A percentile compares a stretch with the other conserved stretches of the same genome.
phyloP scores from a whole-genome alignment of 2,329 filamentous ascomycete species.

The Aspergillus intermedius region DNA sequence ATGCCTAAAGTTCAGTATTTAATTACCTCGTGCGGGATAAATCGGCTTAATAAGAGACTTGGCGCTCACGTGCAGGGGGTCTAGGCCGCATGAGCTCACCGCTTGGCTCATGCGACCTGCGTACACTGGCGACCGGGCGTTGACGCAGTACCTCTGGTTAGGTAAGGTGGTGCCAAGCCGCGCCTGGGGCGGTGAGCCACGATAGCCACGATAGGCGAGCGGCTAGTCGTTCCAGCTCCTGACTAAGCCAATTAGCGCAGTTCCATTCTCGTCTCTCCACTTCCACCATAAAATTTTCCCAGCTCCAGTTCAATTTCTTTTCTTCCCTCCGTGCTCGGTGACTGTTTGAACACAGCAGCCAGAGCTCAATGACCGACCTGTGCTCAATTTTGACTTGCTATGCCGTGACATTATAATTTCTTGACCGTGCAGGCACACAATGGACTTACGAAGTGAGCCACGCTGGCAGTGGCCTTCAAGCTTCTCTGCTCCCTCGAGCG shows the following conservation, averaged over 20 bases:
- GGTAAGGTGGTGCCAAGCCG: conserved; percentile 8
- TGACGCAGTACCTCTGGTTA: conserved; percentile 20
- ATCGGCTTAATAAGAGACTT: no score
- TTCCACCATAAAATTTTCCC: conserved; percentile 8
- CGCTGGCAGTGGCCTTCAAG: conserved; percentile 20
- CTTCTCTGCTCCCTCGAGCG: conserved; percentile 5
- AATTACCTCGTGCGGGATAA: no score
- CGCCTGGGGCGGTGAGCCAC: conserved; percentile 11
- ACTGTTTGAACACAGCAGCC: neutral
- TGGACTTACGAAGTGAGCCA: conserved; percentile 18
- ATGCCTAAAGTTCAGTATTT: no score
- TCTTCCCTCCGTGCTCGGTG: conserved; percentile 5
- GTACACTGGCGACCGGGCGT: conserved; percentile 23
- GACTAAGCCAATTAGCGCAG: neutral
- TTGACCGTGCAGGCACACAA: conserved; percentile 5
- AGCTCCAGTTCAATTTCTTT: conserved; percentile 8
- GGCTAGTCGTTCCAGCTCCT: conserved; percentile 5
- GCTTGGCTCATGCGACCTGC: no score
- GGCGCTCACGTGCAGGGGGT: no score
- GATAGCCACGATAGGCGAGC: conserved; percentile 13
- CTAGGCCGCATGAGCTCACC: no score
- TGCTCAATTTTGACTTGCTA: neutral
- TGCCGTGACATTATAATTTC: conserved; percentile 7
- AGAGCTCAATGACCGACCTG: conserved; percentile 13
- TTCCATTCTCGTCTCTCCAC: conserved; percentile 5